Base-by-base conservation (phyloP, 345 rosid genomes). In the Erysimum cheiranthoides region DNA sequence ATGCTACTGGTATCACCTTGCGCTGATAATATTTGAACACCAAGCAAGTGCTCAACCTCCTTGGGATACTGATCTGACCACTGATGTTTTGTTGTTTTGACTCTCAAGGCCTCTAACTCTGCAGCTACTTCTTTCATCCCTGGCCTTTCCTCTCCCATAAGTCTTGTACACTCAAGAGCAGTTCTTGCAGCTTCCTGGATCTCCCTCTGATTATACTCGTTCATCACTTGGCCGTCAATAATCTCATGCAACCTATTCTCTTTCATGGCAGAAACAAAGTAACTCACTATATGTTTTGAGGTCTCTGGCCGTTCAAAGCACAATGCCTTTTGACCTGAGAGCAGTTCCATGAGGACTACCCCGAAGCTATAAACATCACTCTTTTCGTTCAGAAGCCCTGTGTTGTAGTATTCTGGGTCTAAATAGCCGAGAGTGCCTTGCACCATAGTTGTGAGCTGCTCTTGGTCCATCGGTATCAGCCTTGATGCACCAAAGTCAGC, bases 311-410 rank as follows among this genome's bases (percentile, higher is more conserved):
- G 45, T 8, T 67, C 72, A 42, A 76, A 73, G 7, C 70, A 70
- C 46, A 84, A 40, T 12, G 81, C 80, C 16, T 83, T 85, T 70
- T 43, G 46, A 12, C 84, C 61, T 0, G 84, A 73, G 6, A 85
- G 58, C 0, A 86, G 54, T 46, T 86, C 88, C 25, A 68, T 71
- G 8, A 86, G 82, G 7, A 86, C 78, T 21, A 84, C 85, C 1
- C 88, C 86, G 10, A 86, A 86, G 49, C 86, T 83, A 5, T 86
- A 86, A 1, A 84, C 88, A 65, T 86, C 88, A 14, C 88, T 86
- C 53, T 86, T 86, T 5, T 83, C 84, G 0, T 68, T 75, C 0
- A 75, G 61, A 16, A 68, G 5, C 3, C 79, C 74, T 18, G 63
- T 68, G 74, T 68, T 76, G 17, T 74, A 63, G 57, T 84, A 82